These are phyloP conservation scores for Magnusiomyces fungicola DNA, from an alignment of 1,139 yeast genomes.

Conservation along the genomic window DNA sequence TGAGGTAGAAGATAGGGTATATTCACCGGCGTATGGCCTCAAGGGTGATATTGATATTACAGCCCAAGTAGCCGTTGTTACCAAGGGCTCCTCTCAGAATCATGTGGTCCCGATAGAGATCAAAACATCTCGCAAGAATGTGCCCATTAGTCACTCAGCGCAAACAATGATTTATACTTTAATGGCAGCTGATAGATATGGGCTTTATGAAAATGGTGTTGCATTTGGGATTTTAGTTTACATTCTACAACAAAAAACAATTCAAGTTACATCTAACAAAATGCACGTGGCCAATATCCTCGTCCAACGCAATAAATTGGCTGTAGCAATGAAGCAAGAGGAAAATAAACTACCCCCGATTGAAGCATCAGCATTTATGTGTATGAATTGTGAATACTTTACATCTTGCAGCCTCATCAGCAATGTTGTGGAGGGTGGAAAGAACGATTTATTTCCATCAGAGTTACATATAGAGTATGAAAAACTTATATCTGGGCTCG, in stretches of 20 bases:
- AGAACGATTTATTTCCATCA: not conserved
- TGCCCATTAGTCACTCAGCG: slow-evolving; percentile 66
- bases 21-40: slow-evolving; percentile 90
- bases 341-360: slow-evolving; percentile 49
- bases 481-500: not conserved
- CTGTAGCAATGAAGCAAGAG: slow-evolving; percentile 45
- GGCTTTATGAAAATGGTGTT: slow-evolving; percentile 40
- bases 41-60: slow-evolving; percentile 90
- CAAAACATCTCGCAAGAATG: slow-evolving; percentile 61
- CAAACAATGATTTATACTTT: slow-evolving; percentile 84
- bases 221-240: slow-evolving; percentile 65
- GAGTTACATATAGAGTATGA: not conserved
- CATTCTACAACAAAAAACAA: slow-evolving; percentile 53
- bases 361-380: slow-evolving; percentile 43
- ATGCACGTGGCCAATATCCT: slow-evolving; percentile 58
- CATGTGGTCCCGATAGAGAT: slow-evolving; percentile 73
- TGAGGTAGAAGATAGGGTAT: slow-evolving; percentile 83
- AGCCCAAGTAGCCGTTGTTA: slow-evolving; percentile 47
- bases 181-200: slow-evolving; percentile 72
- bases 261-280: slow-evolving; percentile 33
- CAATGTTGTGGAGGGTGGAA: slow-evolving; percentile 31
- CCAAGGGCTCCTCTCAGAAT: slow-evolving; percentile 15
- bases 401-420: slow-evolving; percentile 65
- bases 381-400: slow-evolving; percentile 61
- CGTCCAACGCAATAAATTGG: slow-evolving; percentile 64